Percentiles rank a stretch among this genome's conserved stretches.
phyloP scores from a whole-genome alignment of 371 early-diverging fungal genomes.

The Blakeslea trispora region DNA sequence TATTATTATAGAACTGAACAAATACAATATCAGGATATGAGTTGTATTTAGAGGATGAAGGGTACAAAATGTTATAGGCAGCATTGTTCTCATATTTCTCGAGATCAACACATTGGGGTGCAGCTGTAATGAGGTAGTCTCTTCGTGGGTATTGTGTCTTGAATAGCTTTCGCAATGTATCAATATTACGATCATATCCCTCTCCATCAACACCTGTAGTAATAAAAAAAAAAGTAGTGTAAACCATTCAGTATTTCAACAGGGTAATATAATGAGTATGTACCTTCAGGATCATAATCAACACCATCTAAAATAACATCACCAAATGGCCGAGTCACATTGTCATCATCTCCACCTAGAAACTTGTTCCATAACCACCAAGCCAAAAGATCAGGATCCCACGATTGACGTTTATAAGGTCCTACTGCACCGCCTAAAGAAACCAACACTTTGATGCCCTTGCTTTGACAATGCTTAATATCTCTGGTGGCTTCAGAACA shows the following conservation, averaged over 20 bases:
- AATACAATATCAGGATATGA: constrained; percentile 60
- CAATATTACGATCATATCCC: constrained; percentile 35
- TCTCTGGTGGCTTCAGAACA: constrained; percentile 56
- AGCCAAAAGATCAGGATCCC: constrained; percentile 47
- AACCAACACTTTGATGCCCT: constrained; percentile 57
- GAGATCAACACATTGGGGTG: constrained; percentile 62
- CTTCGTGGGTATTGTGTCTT: constrained; percentile 45
- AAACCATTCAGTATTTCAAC: not conserved
- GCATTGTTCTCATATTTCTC: constrained; percentile 52
- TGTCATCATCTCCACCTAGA: constrained; percentile 39
- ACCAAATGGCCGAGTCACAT: constrained; percentile 35
- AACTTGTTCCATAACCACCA: constrained; percentile 55
- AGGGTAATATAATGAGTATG: too few relatives aligned
- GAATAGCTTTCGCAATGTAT: constrained; percentile 31
- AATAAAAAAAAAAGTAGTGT: not conserved
- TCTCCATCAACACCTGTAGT: constrained; percentile 22
- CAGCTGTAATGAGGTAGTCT: constrained; percentile 46
- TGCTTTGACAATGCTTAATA: constrained; percentile 61
- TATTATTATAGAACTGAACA: constrained; percentile 80
- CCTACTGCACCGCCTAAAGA: constrained; percentile 58
- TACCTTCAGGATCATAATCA: constrained; percentile 58
- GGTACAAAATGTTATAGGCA: constrained; percentile 43
- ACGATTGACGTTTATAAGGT: constrained; percentile 29
- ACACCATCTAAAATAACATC: constrained; percentile 39
- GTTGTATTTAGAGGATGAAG: constrained; percentile 29